phyloP scores from a whole-genome alignment of 345 rosid species.

The Physaria fendleri region DNA sequence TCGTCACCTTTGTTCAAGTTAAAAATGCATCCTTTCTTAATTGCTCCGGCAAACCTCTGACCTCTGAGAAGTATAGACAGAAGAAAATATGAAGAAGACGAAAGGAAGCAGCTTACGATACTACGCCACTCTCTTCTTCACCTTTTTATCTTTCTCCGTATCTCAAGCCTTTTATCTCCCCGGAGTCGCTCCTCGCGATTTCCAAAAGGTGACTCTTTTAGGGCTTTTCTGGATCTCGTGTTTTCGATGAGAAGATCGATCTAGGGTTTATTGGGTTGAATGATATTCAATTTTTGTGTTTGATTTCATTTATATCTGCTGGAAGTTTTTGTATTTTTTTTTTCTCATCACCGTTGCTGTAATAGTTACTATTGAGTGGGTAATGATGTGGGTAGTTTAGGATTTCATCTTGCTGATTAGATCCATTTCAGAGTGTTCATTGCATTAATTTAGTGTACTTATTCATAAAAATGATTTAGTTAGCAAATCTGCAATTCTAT shows the following conservation, averaged over 20 bases:
- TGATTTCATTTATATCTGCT: conserved; percentile 31
- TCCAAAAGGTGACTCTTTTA: conserved; percentile 45
- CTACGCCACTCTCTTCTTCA: conserved; percentile 30
- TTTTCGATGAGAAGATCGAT: conserved; percentile 30
- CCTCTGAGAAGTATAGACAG: neutral
- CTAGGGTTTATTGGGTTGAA: conserved; percentile 31
- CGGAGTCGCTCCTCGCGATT: conserved; percentile 98
- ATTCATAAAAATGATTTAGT: no score
- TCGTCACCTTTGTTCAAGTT: no score
- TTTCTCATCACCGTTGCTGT: no score
- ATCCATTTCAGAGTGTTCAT: no score
- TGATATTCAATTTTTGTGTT: conserved; percentile 4
- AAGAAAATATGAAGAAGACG: conserved; percentile 21
- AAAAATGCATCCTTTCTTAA: neutral
- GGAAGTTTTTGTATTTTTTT: neutral
- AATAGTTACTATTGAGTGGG: no score
- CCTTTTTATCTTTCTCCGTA: conserved; percentile 39
- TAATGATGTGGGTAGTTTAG: no score
- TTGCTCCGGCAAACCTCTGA: conserved; percentile 25
- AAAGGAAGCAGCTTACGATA: conserved; percentile 32
- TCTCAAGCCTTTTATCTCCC: conserved; percentile 83
- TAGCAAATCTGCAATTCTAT: no score
- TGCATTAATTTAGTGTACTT: no score
- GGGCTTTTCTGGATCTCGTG: neutral
- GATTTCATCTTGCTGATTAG: no score